phyloP scores from a whole-genome alignment of 2,329 filamentous ascomycete genomes.

The Monilinia vaccinii-corymbosi region DNA sequence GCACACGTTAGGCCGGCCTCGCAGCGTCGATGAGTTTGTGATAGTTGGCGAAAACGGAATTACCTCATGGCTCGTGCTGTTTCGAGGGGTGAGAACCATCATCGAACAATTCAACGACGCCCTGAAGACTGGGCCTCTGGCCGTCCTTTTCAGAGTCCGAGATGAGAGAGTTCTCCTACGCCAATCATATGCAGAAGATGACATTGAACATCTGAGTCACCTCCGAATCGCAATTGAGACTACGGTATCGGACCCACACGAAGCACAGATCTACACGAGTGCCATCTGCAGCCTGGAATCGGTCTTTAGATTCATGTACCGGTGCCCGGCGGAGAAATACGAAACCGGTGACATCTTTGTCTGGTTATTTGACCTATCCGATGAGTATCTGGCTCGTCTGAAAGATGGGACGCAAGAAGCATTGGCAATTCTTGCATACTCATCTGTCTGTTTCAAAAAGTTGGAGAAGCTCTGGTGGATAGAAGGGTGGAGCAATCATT shows the following conservation, averaged over 20 bases:
- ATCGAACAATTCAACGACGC: background rate
- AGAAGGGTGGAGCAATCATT: conserved; percentile 28
- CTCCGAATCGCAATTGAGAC: background rate
- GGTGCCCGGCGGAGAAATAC: conserved; percentile 1
- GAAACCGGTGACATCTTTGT: conserved; percentile 33
- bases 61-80: conserved; percentile 30
- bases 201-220: background rate
- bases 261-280: background rate
- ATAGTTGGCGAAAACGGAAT: conserved; percentile 25
- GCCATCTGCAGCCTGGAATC: conserved; percentile 29
- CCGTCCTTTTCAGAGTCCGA: background rate
- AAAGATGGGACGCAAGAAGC: conserved; percentile 28
- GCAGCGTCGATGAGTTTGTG: conserved; percentile 27
- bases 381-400: conserved; percentile 31
- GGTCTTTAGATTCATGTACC: conserved; percentile 23
- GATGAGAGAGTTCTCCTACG: background rate
- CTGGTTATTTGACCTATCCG: conserved; percentile 31
- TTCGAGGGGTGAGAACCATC: conserved; percentile 6
- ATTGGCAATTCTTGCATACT: conserved; percentile 30
- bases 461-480: conserved; percentile 30
- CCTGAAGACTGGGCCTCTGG: background rate
- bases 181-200: background rate
- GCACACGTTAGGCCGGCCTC: conserved; percentile 30
- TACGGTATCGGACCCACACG: background rate
- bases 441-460: conserved; percentile 26